Evolutionary conservation across 306 rosid species (phyloP).

Genomic region (Senna tora): DNA sequence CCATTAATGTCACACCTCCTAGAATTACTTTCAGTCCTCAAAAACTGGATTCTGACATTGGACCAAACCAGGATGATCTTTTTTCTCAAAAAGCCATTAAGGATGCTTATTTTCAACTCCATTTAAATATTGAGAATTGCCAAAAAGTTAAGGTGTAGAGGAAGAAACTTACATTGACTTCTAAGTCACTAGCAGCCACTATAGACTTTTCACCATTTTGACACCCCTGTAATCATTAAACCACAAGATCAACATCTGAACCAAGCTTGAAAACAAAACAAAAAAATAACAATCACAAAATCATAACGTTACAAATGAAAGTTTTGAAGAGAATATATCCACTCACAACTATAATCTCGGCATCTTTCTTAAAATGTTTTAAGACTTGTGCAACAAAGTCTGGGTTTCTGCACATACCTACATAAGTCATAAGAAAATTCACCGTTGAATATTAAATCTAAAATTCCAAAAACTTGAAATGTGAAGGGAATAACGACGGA

Average conservation of each 20-base stretch:
- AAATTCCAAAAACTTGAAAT: too few relatives aligned
- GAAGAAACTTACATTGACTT: constrained; percentile 55
- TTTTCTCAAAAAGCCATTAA: background rate
- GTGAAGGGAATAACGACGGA: too few relatives aligned
- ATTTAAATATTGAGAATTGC: constrained; percentile 10
- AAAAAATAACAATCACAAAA: background rate
- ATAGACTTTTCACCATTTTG: constrained; percentile 62
- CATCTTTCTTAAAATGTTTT: constrained; percentile 64
- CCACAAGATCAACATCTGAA: background rate
- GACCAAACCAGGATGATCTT: constrained; percentile 34
- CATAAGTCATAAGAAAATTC: constrained; percentile 19
- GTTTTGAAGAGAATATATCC: background rate
- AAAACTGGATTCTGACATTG: constrained; percentile 25
- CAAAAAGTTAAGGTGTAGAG: constrained; percentile 17
- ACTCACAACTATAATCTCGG: constrained; percentile 85
- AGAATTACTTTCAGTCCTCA: too few relatives aligned
- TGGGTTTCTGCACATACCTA: constrained; percentile 77
- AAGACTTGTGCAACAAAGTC: constrained; percentile 64
- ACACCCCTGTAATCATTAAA: constrained; percentile 65
- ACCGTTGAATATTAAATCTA: too few relatives aligned
- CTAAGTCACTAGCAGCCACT: constrained; percentile 70
- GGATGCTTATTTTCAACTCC: constrained; percentile 35
- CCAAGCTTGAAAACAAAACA: background rate
- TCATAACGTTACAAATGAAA: background rate
- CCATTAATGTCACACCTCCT: too few relatives aligned